phyloP scores from a whole-genome alignment of 805 yeast species.

The Metschnikowia noctiluminum region DNA sequence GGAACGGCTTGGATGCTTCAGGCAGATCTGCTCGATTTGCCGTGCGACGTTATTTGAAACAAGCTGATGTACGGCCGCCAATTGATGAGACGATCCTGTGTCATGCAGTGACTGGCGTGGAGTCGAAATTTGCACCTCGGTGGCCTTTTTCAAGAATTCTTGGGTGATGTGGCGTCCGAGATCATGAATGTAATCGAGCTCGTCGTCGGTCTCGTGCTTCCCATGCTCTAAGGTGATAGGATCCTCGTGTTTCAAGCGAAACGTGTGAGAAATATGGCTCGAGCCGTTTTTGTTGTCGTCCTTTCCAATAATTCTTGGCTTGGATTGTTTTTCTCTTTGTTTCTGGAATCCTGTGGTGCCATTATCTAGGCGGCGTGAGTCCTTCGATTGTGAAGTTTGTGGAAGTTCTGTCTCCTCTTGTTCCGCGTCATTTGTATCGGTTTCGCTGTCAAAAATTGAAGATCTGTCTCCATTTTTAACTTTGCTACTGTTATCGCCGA shows the following conservation, averaged over 20 bases:
- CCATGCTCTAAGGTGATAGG: neutral
- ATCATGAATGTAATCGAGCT: constrained; percentile 24
- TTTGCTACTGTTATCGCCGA: no score
- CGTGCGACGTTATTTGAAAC: constrained; percentile 31
- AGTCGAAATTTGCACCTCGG: constrained; percentile 25
- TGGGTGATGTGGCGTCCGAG: constrained; percentile 34
- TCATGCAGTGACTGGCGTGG: constrained; percentile 2
- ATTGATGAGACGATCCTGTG: constrained; percentile 8
- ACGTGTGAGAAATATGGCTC: neutral
- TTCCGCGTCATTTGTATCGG: no score
- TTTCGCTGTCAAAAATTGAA: no score
- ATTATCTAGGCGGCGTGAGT: no score
- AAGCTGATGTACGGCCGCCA: constrained; percentile 26
- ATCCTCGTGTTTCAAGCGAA: neutral
- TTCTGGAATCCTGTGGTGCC: no score
- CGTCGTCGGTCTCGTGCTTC: neutral
- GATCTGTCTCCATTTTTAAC: no score
- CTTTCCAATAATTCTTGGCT: no score
- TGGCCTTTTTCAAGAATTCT: constrained; percentile 31
- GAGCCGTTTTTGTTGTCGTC: neutral
- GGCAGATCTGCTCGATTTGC: constrained; percentile 24
- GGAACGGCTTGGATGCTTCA: constrained; percentile 5
- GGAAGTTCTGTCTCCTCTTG: neutral
- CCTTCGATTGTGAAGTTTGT: neutral
- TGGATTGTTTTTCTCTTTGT: no score